Base-by-base conservation (phyloP, 140 eudicot species). In the Stevia rebaudiana region DNA sequence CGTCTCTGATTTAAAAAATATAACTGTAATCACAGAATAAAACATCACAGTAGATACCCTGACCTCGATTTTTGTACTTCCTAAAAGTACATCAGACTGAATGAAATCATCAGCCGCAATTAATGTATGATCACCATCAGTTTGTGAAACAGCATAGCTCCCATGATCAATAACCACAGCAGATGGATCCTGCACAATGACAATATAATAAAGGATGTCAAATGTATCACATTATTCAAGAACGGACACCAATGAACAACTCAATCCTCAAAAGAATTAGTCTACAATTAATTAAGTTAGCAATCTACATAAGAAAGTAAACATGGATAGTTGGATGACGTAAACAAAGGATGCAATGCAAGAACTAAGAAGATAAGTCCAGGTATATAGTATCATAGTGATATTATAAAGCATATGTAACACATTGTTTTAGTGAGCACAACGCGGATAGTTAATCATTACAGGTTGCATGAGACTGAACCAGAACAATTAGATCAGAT, bases 131-230 rank as follows among this genome's bases (percentile, higher is more conserved):
- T 81, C 94, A 39, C 98, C 96, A 64, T 88, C 87, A 8, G 85
- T 77, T 71, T 47, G 77, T 22, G 95, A 92, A 23, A 88, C 84
- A 11, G 95, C 95, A 79, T 83, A 85, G 77, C 86, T 83, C 3
- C 75, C 81, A 79, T 92, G 98, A 70, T 92, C 98, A 23, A 88
- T 81, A 48, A 92, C 98, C 84, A 88, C 36, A 18, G 98, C 84
- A 43, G 94, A 74, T 6, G 89, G 74, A 69, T 92, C 98, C 95
- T 92, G 65, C 69, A 10, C n/a, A 40, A 24, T 23, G 6, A 3
- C 16, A 30, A 1, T 35, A 6, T 12, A 56, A 3, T 13, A 18
- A 33, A 42, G 43, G 11, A 35, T 15, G 33, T 43, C 62, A 77
- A 12, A 12, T n/a, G 11, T 11, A 48, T 2, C 28, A 16, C 9